A percentile compares a stretch with the other conserved stretches of the same genome.
These are phyloP conservation scores for Eucalyptus erythrocorys DNA, from an alignment of 345 rosid species.

Conservation along the genomic window DNA sequence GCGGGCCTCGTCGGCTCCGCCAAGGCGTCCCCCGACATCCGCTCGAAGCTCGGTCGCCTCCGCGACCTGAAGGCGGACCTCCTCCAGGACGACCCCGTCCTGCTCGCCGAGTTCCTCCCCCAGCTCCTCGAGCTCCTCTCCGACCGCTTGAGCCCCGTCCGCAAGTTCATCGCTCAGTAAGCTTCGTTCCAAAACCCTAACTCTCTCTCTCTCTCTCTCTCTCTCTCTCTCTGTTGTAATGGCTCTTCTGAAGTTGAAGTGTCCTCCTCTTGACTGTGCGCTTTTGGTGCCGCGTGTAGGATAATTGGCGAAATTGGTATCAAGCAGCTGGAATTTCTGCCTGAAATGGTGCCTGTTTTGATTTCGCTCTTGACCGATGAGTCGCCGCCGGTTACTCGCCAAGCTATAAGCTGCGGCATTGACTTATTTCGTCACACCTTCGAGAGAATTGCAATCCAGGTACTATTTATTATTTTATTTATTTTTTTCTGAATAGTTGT, in stretches of 20 bases:
- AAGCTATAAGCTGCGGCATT: constrained; percentile 59
- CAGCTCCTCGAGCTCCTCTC: constrained; percentile 57
- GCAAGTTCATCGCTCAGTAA: constrained; percentile 67
- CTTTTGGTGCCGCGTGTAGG: constrained; percentile 21
- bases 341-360: constrained; percentile 67
- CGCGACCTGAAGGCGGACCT: constrained; percentile 43
- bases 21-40: constrained; percentile 40
- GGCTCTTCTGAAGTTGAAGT: neutral
- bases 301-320: constrained; percentile 73
- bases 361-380: constrained; percentile 57
- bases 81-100: constrained; percentile 20
- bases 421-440: constrained; percentile 56
- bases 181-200: neutral
- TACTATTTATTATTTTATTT: neutral
- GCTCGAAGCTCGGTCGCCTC: constrained; percentile 56
- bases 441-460: constrained; percentile 59
- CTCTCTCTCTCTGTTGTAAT: neutral
- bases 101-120: constrained; percentile 59
- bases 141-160: constrained; percentile 59
- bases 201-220: neutral
- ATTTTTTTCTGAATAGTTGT: neutral
- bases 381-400: constrained; percentile 85
- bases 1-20: constrained; percentile 41
- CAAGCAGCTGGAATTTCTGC: constrained; percentile 58
- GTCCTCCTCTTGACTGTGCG: neutral